Conservation (phyloP, 1,284 basidiomycete genomes). For the Dichomitus squalens region DNA sequence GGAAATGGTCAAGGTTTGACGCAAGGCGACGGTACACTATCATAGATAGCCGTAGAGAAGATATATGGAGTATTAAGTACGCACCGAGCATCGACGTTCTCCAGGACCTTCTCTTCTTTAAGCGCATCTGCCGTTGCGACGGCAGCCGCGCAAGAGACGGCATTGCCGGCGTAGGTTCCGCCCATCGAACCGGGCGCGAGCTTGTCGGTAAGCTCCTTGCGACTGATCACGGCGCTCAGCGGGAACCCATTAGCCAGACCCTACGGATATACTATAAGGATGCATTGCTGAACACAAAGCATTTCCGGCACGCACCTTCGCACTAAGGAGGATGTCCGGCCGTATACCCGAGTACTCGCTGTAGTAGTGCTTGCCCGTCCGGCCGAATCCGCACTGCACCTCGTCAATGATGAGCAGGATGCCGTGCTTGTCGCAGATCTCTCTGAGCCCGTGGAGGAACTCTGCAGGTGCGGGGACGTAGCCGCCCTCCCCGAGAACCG, state of each 20-base stretch:
- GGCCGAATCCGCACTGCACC: conserved; percentile 89
- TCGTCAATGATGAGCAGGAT: conserved; percentile 87
- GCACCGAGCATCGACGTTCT: conserved; percentile 76
- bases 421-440: conserved; percentile 85
- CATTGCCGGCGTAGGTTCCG: conserved; percentile 90
- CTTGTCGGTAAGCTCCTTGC: conserved; percentile 82
- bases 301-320: conserved; percentile 60
- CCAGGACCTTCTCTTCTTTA: conserved; percentile 74
- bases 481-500: conserved; percentile 92
- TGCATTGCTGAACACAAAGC: neutral
- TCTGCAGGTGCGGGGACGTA: conserved; percentile 88
- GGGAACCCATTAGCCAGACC: conserved; percentile 96
- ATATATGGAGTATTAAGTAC: conserved; percentile 22
- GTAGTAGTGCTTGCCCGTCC: conserved; percentile 88
- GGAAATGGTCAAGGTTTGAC: neutral
- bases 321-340: conserved; percentile 89
- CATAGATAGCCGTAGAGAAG: too few relatives aligned
- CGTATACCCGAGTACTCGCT: conserved; percentile 79
- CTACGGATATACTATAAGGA: conserved; percentile 33
- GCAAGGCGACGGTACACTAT: neutral
- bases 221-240: conserved; percentile 82
- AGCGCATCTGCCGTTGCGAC: conserved; percentile 81
- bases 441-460: conserved; percentile 80
- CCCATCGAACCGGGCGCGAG: conserved; percentile 85
- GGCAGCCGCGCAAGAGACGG: conserved; percentile 87